Conservation (phyloP, 495 filamentous ascomycete genomes). For the Lasiosphaeriaceae sp. region DNA sequence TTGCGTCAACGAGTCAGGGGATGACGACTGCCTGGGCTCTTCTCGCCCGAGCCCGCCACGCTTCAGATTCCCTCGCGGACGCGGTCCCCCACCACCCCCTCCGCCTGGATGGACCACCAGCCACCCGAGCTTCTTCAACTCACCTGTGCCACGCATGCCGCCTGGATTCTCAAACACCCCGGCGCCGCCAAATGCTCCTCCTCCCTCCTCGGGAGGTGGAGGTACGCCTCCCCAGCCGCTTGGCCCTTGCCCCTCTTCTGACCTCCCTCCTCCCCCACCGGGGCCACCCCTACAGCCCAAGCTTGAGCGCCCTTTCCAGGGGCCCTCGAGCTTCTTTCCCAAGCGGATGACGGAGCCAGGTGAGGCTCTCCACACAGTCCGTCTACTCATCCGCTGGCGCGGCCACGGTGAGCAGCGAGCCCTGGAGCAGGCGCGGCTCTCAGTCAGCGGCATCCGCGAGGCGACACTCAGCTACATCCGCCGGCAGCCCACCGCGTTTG, state of each 20-base stretch:
- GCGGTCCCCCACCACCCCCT: background rate
- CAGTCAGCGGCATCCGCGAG: slow-evolving; percentile 21
- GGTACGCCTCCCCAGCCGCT: too few species aligned
- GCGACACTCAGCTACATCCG: slow-evolving; percentile 25
- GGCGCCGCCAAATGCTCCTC: too few species aligned
- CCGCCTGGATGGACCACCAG: background rate
- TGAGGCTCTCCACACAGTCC: slow-evolving; percentile 3
- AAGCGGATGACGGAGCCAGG: background rate
- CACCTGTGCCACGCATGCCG: background rate
- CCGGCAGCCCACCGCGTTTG: slow-evolving; percentile 8
- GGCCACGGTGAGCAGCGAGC: slow-evolving; percentile 27
- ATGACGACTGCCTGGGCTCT: background rate
- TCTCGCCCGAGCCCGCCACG: background rate
- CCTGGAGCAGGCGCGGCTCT: slow-evolving; percentile 9
- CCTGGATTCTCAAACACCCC: too few species aligned
- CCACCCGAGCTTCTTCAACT: background rate
- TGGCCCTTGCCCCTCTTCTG: background rate
- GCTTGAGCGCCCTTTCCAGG: background rate
- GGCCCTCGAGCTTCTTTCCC: background rate
- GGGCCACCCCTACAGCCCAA: too few species aligned
- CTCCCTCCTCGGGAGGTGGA: too few species aligned
- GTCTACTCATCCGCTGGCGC: slow-evolving; percentile 29
- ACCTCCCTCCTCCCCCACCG: background rate
- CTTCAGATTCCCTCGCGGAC: background rate
- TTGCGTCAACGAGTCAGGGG: background rate